Evolutionary conservation across 805 yeast species (phyloP).

Genomic region (Priceomyces castillae): DNA sequence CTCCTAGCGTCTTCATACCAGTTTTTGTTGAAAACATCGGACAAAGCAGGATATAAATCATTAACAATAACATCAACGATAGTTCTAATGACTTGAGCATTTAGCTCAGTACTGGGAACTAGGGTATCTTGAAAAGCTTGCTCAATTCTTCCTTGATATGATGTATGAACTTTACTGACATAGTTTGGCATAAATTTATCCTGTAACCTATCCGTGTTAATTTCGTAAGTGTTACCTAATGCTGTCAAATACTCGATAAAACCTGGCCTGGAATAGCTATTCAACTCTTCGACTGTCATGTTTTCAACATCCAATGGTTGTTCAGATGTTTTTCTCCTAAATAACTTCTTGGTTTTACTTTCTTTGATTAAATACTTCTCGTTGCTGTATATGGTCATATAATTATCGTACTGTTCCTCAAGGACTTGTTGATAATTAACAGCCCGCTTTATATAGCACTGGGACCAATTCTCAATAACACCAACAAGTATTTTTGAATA

Average conservation of each 20-base stretch:
- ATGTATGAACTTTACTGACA: constrained; percentile 52
- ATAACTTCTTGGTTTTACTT: constrained; percentile 37
- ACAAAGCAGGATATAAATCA: constrained; percentile 64
- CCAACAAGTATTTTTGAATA: constrained; percentile 78
- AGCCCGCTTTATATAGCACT: constrained; percentile 59
- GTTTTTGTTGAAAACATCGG: constrained; percentile 57
- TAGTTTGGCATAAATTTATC: constrained; percentile 66
- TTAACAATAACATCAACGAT: constrained; percentile 68
- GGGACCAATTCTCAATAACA: constrained; percentile 69
- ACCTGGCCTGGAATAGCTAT: constrained; percentile 54
- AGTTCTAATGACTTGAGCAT: constrained; percentile 67
- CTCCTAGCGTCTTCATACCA: constrained; percentile 60
- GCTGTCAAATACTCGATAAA: constrained; percentile 78
- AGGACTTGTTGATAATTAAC: constrained; percentile 58
- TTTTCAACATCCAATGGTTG: constrained; percentile 31
- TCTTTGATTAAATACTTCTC: constrained; percentile 43
- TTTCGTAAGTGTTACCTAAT: constrained; percentile 82
- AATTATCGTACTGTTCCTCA: constrained; percentile 40
- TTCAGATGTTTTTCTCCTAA: constrained; percentile 19
- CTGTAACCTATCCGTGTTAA: constrained; percentile 61
- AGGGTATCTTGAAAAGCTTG: constrained; percentile 44
- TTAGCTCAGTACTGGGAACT: constrained; percentile 71
- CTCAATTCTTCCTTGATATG: constrained; percentile 32
- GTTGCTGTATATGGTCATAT: constrained; percentile 41
- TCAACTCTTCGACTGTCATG: constrained; percentile 39